phyloP scores from a whole-genome alignment of 495 filamentous ascomycete species.

The Aspergillus nanangensis region DNA sequence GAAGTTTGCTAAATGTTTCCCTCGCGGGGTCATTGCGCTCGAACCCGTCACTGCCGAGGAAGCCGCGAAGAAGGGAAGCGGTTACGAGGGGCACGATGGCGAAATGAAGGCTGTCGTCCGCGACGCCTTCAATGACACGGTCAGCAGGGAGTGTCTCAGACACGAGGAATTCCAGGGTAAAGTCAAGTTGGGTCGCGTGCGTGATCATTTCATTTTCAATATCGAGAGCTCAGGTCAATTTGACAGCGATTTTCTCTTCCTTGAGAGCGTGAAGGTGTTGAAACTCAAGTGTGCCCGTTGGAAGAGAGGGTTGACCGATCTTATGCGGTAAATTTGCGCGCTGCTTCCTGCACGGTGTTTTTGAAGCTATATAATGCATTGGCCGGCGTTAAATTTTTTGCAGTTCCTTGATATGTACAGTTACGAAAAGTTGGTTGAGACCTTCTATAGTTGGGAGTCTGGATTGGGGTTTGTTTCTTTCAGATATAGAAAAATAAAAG shows the following conservation, averaged over 20 bases:
- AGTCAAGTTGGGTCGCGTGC: slow-evolving; percentile 82
- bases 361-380: slow-evolving; percentile 37
- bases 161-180: slow-evolving; percentile 92
- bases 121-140: slow-evolving; percentile 83
- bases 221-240: slow-evolving; percentile 95
- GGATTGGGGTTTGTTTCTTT: slow-evolving; percentile 19
- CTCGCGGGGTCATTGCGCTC: slow-evolving; percentile 78
- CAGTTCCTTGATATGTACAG: slow-evolving; percentile 35
- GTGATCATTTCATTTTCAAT: slow-evolving; percentile 96
- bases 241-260: slow-evolving; percentile 82
- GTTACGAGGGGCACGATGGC: slow-evolving; percentile 64
- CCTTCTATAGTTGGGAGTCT: slow-evolving; percentile 35
- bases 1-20: slow-evolving; percentile 90
- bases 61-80: slow-evolving; percentile 52
- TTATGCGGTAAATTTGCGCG: slow-evolving; percentile 40
- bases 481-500: slow-evolving; percentile 24
- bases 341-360: slow-evolving; percentile 10
- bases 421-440: slow-evolving; percentile 37
- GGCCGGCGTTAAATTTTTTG: slow-evolving; percentile 39
- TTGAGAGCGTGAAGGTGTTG: slow-evolving; percentile 79
- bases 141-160: slow-evolving; percentile 85
- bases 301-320: slow-evolving; percentile 55
- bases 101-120: slow-evolving; percentile 83
- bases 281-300: slow-evolving; percentile 70
- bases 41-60: slow-evolving; percentile 68